Base-by-base conservation (phyloP, 441 rosid species). In the Aquilaria agallochum region DNA sequence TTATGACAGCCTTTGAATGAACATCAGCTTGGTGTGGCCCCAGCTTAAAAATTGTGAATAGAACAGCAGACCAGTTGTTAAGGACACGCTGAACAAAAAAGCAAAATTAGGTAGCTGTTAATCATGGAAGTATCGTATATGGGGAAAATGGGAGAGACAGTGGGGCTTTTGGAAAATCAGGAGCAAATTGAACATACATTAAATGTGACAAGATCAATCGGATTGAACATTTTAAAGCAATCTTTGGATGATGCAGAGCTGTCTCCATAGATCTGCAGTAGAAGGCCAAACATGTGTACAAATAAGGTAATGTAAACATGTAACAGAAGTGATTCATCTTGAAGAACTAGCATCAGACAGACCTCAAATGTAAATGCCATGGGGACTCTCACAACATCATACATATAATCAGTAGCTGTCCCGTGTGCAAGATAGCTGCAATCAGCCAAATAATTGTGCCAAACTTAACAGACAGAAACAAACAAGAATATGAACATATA, bases 351-450 rank as follows among this genome's bases (percentile, higher is more conserved):
- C 68, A 60, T 59, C 58, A 59, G 56, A 71, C 83, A 70, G 58
- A 92, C 99, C 99, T 95, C 99, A 62, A 95, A 95, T 78, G 98
- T 92, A 80, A 92, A 95, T 64, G 98, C 90, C 98, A 92, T 87
- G 31, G 99, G 99, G 64, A 83, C 89, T 79, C 75, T 85, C 11
- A 79, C 84, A 64, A 92, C 74, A 40, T 92, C 96, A 47, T 85
- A 90, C 83, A 95, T 90, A 83, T 85, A 95, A 78, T 95, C 99
- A 14, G 99, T 92, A 55, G 98, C 97, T 32, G 98, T 92, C 53
- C 99, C 98, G 66, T 95, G 99, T 2, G 99, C 99, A 61, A 95
- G 76, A 78, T 92, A 92, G 87, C 99, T 95, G 74, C 53, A 66
- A 65, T 67, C 13, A 34, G 62, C 67, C 67, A 55, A 52, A 33